Percentiles rank a stretch among this genome's conserved stretches.
These are phyloP conservation scores for Phytophthora boehmeriae DNA, from an alignment of 352 stramenopile species.

Conservation along the genomic window DNA sequence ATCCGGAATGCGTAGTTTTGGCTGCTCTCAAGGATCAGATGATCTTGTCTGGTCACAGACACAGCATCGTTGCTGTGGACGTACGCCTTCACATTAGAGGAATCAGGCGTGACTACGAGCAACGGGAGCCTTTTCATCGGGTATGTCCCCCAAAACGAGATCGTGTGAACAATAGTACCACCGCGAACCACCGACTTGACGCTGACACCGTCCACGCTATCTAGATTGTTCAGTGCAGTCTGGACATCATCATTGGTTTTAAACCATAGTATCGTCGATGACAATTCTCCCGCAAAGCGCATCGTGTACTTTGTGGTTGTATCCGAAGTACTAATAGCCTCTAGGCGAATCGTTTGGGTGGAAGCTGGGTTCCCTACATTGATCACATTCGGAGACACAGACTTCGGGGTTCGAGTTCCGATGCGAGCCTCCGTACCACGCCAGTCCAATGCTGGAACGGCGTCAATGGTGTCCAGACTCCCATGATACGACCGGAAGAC, in stretches of 20 bases:
- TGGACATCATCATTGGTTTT: conserved; percentile 41
- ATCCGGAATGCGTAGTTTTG: conserved; percentile 62
- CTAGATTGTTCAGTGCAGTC: conserved; percentile 43
- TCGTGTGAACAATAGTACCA: conserved; percentile 78
- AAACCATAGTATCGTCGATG: conserved; percentile 45
- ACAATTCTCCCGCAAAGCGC: conserved; percentile 54
- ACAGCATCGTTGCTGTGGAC: conserved; percentile 60
- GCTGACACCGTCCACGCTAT: conserved; percentile 58
- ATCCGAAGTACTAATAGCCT: conserved; percentile 33
- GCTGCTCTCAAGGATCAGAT: conserved; percentile 59
- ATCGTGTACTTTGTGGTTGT: conserved; percentile 55
- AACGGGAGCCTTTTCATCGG: conserved; percentile 57
- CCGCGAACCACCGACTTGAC: conserved; percentile 43
- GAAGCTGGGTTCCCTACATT: conserved; percentile 58
- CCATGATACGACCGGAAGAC: conserved; percentile 73
- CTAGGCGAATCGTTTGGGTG: conserved; percentile 60
- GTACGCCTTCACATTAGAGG: conserved; percentile 40
- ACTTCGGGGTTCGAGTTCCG: conserved; percentile 42
- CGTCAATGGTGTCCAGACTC: conserved; percentile 61
- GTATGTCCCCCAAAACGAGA: conserved; percentile 89
- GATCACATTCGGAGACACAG: conserved; percentile 45
- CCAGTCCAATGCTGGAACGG: conserved; percentile 62
- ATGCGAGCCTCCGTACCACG: conserved; percentile 60
- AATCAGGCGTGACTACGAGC: conserved; percentile 32
- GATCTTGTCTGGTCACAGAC: conserved; percentile 54